Conservation (phyloP, 306 rosid species). For the Urtica urens region DNA sequence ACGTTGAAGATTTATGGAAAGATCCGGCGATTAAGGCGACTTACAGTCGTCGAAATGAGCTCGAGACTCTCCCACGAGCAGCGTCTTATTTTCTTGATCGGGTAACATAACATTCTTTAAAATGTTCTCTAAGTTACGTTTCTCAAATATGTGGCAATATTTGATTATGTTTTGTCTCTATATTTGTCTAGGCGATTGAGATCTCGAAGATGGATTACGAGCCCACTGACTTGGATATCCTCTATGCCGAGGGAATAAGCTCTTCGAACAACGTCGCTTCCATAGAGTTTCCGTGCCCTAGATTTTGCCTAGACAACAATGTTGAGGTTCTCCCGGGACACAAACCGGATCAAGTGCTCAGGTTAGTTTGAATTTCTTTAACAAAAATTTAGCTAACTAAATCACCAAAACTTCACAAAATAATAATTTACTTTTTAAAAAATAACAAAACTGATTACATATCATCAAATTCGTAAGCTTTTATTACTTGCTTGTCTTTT, state of each 20-base stretch:
- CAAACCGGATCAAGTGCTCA: slow-evolving; percentile 32
- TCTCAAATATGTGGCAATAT: background rate
- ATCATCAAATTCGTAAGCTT: no score
- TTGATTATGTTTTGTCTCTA: slow-evolving; percentile 8
- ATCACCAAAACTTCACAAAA: no score
- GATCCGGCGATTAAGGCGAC: slow-evolving; percentile 70
- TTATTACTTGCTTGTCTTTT: no score
- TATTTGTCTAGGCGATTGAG: slow-evolving; percentile 73
- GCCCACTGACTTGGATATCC: slow-evolving; percentile 58
- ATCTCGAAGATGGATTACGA: slow-evolving; percentile 47
- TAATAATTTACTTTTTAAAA: no score
- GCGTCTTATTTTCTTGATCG: slow-evolving; percentile 57
- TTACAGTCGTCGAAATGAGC: slow-evolving; percentile 50
- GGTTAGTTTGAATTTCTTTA: slow-evolving; percentile 24
- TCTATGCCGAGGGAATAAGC: slow-evolving; percentile 66
- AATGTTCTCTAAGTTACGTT: slow-evolving; percentile 3
- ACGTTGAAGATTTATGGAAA: slow-evolving; percentile 58
- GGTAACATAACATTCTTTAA: slow-evolving; percentile 31
- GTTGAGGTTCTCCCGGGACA: slow-evolving; percentile 25
- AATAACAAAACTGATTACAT: no score
- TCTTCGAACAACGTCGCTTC: slow-evolving; percentile 40
- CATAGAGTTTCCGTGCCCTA: slow-evolving; percentile 50
- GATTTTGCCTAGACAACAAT: slow-evolving; percentile 19
- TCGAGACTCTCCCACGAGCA: slow-evolving; percentile 52
- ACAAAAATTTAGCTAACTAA: background rate